Evolutionary conservation across 345 rosid genomes (phyloP).

Genomic region (Salix arbutifolia): DNA sequence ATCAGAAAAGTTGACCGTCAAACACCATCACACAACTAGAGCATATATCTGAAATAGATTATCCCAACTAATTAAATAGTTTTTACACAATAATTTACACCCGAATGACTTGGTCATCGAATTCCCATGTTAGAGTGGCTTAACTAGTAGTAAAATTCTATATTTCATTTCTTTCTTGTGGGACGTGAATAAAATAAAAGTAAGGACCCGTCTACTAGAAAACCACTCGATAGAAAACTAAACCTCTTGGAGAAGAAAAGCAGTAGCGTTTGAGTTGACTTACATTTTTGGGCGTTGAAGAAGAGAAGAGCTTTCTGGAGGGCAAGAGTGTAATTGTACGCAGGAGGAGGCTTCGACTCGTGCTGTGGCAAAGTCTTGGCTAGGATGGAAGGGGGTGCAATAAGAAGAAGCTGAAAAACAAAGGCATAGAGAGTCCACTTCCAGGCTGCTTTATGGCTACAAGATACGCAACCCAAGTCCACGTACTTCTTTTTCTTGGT

Average conservation of each 20-base stretch:
- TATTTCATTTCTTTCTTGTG: too few species aligned
- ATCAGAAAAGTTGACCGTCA: too few species aligned
- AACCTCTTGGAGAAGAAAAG: neutral
- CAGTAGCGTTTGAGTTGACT: slow-evolving; percentile 10
- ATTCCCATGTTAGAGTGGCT: too few species aligned
- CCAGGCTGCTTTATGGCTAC: slow-evolving; percentile 44
- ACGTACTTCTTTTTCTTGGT: slow-evolving; percentile 60
- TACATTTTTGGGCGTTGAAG: slow-evolving; percentile 91
- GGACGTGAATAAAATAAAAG: too few species aligned
- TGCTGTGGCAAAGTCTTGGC: slow-evolving; percentile 58
- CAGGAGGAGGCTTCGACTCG: slow-evolving; percentile 45
- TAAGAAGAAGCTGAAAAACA: slow-evolving; percentile 42
- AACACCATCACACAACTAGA: too few species aligned
- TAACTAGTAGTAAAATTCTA: too few species aligned
- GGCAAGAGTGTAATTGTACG: slow-evolving; percentile 70
- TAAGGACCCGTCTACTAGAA: too few species aligned
- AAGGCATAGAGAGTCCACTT: slow-evolving; percentile 46
- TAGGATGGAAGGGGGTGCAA: slow-evolving; percentile 60
- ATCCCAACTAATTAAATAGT: too few species aligned
- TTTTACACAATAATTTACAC: too few species aligned
- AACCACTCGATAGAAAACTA: too few species aligned
- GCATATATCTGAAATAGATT: too few species aligned
- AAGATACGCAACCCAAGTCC: slow-evolving; percentile 67
- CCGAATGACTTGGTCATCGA: too few species aligned
- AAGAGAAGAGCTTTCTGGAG: slow-evolving; percentile 76